A percentile compares a stretch with the other conserved stretches of the same genome.
Conservation (phyloP, 148 eudicot genomes). For the Camellia sinensis region DNA sequence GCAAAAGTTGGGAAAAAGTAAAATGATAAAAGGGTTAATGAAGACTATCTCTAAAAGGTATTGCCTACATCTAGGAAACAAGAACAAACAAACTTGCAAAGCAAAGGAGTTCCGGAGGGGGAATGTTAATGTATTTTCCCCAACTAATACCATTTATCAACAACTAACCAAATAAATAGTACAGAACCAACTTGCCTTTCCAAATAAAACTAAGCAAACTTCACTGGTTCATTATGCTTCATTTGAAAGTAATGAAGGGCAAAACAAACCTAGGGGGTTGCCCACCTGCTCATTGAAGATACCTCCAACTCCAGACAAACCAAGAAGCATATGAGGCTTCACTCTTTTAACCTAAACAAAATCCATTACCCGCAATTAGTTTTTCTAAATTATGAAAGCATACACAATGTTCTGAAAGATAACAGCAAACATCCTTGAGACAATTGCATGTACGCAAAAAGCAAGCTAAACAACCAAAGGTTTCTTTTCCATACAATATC, state of each 20-base stretch:
- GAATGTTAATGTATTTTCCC: background rate
- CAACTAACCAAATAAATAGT: background rate
- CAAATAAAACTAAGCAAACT: background rate
- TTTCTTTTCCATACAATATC: conserved; percentile 8
- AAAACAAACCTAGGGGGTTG: background rate
- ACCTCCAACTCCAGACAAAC: conserved; percentile 96
- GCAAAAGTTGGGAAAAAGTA: too few species aligned
- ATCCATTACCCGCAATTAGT: conserved; percentile 18
- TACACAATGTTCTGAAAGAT: conserved; percentile 1
- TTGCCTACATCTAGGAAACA: too few species aligned
- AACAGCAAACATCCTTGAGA: background rate
- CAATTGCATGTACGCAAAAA: conserved; percentile 5
- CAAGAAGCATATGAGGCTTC: conserved; percentile 97
- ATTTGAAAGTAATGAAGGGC: background rate
- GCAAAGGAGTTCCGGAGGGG: background rate
- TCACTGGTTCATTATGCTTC: background rate
- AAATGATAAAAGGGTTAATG: too few species aligned
- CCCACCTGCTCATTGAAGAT: conserved; percentile 86
- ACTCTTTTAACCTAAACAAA: conserved; percentile 78
- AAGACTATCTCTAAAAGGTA: too few species aligned
- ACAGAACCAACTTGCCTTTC: background rate
- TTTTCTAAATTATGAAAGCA: conserved; percentile 9
- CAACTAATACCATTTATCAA: background rate
- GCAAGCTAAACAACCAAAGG: background rate
- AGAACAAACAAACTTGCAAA: background rate